Percentiles rank a stretch among this genome's conserved stretches.
Conservation (phyloP, 2,329 filamentous ascomycete species). For the Penicillium rolfsii region DNA sequence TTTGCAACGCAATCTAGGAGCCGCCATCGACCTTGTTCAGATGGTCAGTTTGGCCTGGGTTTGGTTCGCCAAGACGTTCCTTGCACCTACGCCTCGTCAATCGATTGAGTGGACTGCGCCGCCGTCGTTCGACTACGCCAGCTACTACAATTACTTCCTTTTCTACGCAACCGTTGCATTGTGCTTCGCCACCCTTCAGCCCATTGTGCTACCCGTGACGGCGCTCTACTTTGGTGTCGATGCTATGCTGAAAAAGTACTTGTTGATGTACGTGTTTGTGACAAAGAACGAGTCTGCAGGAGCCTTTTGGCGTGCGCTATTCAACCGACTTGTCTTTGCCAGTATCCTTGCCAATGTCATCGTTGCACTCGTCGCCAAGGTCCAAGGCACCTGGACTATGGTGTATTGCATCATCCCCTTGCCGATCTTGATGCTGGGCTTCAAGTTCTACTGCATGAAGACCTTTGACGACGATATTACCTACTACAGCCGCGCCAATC, state of each 20-base stretch:
- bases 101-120: constrained; percentile 92
- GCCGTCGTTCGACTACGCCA: constrained; percentile 89
- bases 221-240: constrained; percentile 90
- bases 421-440: constrained; percentile 74
- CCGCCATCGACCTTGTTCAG: constrained; percentile 91
- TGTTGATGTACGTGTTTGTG: constrained; percentile 90
- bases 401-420: constrained; percentile 73
- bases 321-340: constrained; percentile 89
- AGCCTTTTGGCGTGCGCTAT: constrained; percentile 86
- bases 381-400: constrained; percentile 66
- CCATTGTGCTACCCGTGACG: constrained; percentile 80
- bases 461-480: constrained; percentile 78
- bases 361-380: constrained; percentile 74
- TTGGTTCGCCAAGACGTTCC: constrained; percentile 81
- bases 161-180: constrained; percentile 91
- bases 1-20: constrained; percentile 87
- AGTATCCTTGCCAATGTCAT: constrained; percentile 77
- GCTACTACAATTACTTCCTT: constrained; percentile 97
- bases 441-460: constrained; percentile 81
- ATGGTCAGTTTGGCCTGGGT: constrained; percentile 81
- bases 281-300: constrained; percentile 97
- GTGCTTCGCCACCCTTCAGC: constrained; percentile 82
- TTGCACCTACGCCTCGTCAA: constrained; percentile 84
- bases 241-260: constrained; percentile 89
- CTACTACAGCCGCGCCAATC: constrained; percentile 73